Evolutionary conservation across 257 asterid species (phyloP).

Genomic region (Schizonepeta tenuifolia): DNA sequence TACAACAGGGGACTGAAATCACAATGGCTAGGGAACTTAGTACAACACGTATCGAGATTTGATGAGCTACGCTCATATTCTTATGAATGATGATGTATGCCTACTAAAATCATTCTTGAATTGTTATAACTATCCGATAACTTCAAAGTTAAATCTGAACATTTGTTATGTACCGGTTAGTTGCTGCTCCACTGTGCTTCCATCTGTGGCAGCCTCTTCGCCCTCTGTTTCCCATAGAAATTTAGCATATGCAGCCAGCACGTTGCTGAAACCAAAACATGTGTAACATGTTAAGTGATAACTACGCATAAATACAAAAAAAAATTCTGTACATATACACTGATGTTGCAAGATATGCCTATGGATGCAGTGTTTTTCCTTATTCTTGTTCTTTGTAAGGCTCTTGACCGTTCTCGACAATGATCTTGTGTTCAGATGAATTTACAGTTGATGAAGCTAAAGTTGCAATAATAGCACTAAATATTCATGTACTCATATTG

Average conservation of each 20-base stretch:
- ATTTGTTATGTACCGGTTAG: background rate
- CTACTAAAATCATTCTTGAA: conserved; percentile 1
- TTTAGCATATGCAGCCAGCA: conserved; percentile 81
- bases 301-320: too few species aligned
- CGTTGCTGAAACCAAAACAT: conserved; percentile 52
- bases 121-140: background rate
- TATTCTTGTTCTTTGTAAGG: background rate
- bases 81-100: background rate
- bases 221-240: conserved; percentile 83
- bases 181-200: conserved; percentile 34
- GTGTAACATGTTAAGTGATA: too few species aligned
- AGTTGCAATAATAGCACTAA: background rate
- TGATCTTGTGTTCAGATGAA: background rate
- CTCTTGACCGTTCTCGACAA: background rate
- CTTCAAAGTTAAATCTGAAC: background rate
- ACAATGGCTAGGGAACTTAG: background rate
- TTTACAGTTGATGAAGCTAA: conserved; percentile 12
- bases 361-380: background rate
- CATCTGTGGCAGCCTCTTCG: conserved; percentile 39
- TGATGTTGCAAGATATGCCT: background rate
- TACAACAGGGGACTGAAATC: background rate
- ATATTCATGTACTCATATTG: background rate
- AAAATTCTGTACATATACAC: background rate
- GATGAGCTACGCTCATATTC: conserved; percentile 7
- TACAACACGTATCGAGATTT: background rate